Base-by-base conservation (phyloP, 352 stramenopile species). In the Globisporangium nodosum region DNA sequence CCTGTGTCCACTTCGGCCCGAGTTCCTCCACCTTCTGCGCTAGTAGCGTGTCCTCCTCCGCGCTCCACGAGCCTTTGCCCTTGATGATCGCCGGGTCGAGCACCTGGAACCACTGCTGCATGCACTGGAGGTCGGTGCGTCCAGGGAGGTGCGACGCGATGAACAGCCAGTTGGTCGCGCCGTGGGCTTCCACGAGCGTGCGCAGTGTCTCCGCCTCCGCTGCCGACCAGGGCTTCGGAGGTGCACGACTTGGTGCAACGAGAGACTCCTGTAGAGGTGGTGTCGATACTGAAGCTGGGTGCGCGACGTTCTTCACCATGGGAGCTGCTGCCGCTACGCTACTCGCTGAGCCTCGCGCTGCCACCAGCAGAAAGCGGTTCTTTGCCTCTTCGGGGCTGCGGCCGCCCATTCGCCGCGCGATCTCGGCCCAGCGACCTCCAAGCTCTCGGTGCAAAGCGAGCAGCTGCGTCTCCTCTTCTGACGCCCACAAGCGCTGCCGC, bases 21-120 rank as follows among this genome's bases (percentile, higher is more conserved):
- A 88, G 60, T 45, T 78, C 66, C 0, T 51, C 39, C 1, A 87
- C 73, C 60, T 85, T 84, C 1, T 60, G 20, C 12, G 60, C 42
- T 21, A 92, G 56, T 3, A 81, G 27, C 3, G 37, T 37, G 52
- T 92, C 80, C 47, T 92, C 82, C 0, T 62, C 57, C 4, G 49
- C 0, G 2, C 68, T 79, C 82, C 82, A 92, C 49, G 71, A 73
- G 24, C 63, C 62, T 72, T 78, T 80, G 11, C 81, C 83, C 58
- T 89, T 90, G 40, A 76, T 60, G 18, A 89, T 69, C 39, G 55
- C 61, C 2, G 69, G 64, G 33, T 85, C 61, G 20, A 87, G 54
- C 46, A 86, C 82, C 7, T 77, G 72, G 51, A 82, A 63, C 83
- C 83, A 93, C 50, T 93, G 83, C 60, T 93, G 83, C 24, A 85